Evolutionary conservation across 2,329 filamentous ascomycete species (phyloP), one percentile per base, ranked within the genome.

Genomic region (Onygena corvina): DNA sequence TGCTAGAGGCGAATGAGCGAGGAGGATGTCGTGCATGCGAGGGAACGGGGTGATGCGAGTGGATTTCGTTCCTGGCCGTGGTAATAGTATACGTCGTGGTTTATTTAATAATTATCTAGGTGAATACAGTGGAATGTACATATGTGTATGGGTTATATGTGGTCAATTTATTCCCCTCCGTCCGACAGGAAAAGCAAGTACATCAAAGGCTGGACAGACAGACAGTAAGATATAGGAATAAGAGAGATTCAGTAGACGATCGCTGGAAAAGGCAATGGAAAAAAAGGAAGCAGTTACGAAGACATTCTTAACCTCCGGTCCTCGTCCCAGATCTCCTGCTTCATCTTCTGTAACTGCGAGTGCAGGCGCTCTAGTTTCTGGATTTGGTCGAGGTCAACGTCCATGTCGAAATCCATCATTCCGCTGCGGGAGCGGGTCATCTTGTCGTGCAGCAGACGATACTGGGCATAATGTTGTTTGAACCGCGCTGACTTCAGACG

Each of bases 381-480:
- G 52, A 77, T 63, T 56, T 80, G 74, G 18, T 69, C 64, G 45
- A 66, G 68, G 6, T 74, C 69, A 11, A 33, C 14, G 4, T 38
- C 35, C 14, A 38, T 6, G 18, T 46, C 27, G 9, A 25, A 42
- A 23, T 42, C 38, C 38, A 27, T n/a, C n/a, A n/a, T 42, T 2
- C 72, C 67, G 49, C 69, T 63, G 27, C 66, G 53, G 30, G 64
- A 62, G 4, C 59, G 57, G 16, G 63, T 61, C 52, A 74, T 57
- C 47, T 64, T 60, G 31, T 74, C 72, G 60, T 81, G 76, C 56
- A 80, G 60, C 57, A 70, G 63, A 56, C 72, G 70, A 57, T 83
- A 82, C 50, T 71, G 72, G 30, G 73, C 72, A 58, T 81, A 81
- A 53, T 73, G 74, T 48, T 66, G 67, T 58, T 79, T 77, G 61